A percentile compares a stretch with the other conserved stretches of the same genome.
phyloP scores from a whole-genome alignment of 164 flowering plant genomes.

The Stephania cephalantha region DNA sequence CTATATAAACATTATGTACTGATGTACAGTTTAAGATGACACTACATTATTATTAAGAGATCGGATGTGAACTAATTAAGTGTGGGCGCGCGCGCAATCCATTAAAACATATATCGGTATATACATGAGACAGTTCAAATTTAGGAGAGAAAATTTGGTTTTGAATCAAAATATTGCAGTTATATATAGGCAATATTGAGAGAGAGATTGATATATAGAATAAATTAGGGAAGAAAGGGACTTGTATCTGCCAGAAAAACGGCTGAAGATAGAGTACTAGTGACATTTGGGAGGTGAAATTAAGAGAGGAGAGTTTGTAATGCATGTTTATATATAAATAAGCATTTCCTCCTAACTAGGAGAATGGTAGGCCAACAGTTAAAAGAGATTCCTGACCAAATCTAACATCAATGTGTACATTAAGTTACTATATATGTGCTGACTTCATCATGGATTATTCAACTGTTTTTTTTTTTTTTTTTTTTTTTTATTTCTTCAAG shows the following conservation, averaged over 20 bases:
- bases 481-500: neutral
- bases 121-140: neutral
- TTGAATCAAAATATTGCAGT: neutral
- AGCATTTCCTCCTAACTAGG: slow-evolving; percentile 1
- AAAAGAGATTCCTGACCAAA: slow-evolving; percentile 6
- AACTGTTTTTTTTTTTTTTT: neutral
- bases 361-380: slow-evolving; percentile 10
- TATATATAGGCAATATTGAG: neutral
- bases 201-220: slow-evolving; percentile 1
- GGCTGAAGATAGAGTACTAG: neutral
- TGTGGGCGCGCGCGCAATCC: neutral
- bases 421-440: neutral
- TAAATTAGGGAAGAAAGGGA: slow-evolving; percentile 1
- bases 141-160: neutral
- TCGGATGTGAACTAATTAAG: neutral
- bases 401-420: neutral
- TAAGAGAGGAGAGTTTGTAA: neutral
- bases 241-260: slow-evolving; percentile 4
- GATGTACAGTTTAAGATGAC: too few species aligned
- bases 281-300: slow-evolving; percentile 6
- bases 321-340: slow-evolving; percentile 1
- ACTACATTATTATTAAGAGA: too few species aligned
- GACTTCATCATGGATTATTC: neutral
- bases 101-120: neutral
- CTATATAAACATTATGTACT: too few species aligned